Evolutionary conservation across 148 eudicot species (phyloP), one percentile per base, ranked within the genome.

Genomic region (Beta vulgaris): DNA sequence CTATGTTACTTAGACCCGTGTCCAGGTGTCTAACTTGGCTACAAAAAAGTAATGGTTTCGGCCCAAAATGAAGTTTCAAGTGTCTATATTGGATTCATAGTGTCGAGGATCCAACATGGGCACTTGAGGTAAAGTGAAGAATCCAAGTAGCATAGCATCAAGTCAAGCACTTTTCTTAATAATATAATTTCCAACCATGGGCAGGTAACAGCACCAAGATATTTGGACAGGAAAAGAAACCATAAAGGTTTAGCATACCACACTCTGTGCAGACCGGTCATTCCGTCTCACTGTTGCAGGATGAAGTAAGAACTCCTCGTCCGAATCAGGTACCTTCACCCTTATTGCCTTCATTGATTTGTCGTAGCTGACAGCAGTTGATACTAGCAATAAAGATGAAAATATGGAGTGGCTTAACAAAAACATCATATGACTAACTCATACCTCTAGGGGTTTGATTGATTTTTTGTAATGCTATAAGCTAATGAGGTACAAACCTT

Each of bases 201-300:
- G 67, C 36, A 4, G 32, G 16, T 19, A 16, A 64, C n/a, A 25
- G 61, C 60, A 53, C 26, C 12, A 35, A 74, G 9, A 28, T 29
- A 26, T 19, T 73, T 19, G 2, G 2, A 31, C 4, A 39, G 16
- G 25, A 25, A 34, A 25, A 28, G 26, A 19, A 11, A 11, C 34
- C 39, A 32, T 28, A 61, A 54, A 57, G 49, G n/a, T n/a, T n/a
- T n/a, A n/a, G n/a, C n/a, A n/a, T 88, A 96, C 99, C 95, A 92
- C 99, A 85, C 99, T 95, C 78, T 95, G 94, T 46, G 99, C 99
- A 64, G 99, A 95, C 25, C 94, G 90, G 69, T 95, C 99, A 83
- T 95, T 95, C 74, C 99, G 88, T 77, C 99, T 87, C 44, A 95
- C 99, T 59, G 98, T 95, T 78, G 99, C 97, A 44, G 99, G 99